Percentiles rank a stretch among this genome's conserved stretches.
Evolutionary conservation across 2,329 filamentous ascomycete genomes (phyloP).

Genomic region (Talaromyces rugulosus): DNA sequence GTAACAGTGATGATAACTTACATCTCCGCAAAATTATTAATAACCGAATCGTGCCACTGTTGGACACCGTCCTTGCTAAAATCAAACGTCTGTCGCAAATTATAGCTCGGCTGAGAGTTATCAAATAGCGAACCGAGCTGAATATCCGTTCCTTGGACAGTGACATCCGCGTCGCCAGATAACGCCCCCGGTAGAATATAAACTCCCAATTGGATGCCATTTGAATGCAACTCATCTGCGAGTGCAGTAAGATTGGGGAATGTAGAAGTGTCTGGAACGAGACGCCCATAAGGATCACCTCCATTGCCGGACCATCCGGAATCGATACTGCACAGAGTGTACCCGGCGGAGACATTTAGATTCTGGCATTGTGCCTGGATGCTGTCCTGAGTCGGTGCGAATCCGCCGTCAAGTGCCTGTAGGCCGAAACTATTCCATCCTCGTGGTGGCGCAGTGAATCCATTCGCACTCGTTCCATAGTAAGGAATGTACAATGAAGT

Average conservation of each 20-base stretch:
- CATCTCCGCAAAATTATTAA: constrained; percentile 12
- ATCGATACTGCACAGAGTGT: constrained; percentile 25
- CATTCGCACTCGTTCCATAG: not conserved
- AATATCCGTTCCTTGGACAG: constrained; percentile 21
- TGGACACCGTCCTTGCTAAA: constrained; percentile 22
- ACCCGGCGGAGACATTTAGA: constrained; percentile 12
- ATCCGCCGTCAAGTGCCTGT: not conserved
- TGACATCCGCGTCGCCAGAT: constrained; percentile 18
- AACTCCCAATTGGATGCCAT: constrained; percentile 22
- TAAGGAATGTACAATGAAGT: not conserved
- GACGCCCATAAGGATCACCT: constrained; percentile 23
- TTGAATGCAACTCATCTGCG: constrained; percentile 19
- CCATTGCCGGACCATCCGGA: constrained; percentile 22
- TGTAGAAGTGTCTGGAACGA: constrained; percentile 8
- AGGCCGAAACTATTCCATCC: constrained; percentile 8
- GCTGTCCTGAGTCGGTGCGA: not conserved
- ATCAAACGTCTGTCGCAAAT: constrained; percentile 16
- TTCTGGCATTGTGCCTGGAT: not conserved
- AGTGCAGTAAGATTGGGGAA: constrained; percentile 21
- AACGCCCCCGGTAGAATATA: constrained; percentile 25
- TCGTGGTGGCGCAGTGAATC: constrained; percentile 1
- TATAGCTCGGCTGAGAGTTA: constrained; percentile 12
- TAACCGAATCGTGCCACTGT: constrained; percentile 24
- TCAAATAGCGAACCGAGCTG: constrained; percentile 18
- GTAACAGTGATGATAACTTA: not conserved